phyloP scores from a whole-genome alignment of 768 basidiomycete species.

The Russula dissimulans region DNA sequence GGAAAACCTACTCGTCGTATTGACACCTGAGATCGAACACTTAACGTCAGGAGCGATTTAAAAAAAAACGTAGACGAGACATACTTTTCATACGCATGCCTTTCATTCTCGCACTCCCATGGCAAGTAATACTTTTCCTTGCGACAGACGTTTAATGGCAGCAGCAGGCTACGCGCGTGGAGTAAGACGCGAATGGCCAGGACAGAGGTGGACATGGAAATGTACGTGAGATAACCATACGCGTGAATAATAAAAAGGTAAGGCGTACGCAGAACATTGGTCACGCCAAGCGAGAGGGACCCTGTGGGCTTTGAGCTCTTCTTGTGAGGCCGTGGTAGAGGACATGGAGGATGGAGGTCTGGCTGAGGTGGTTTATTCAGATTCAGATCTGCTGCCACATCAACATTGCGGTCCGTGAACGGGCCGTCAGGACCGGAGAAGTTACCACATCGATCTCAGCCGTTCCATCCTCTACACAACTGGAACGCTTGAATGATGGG shows the following conservation, averaged over 20 bases:
- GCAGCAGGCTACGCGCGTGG: constrained; percentile 48
- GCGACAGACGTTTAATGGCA: constrained; percentile 84
- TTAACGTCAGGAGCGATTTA: neutral
- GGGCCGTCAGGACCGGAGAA: too few relatives aligned
- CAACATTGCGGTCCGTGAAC: too few relatives aligned
- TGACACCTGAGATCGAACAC: constrained; percentile 55
- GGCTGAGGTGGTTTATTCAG: too few relatives aligned
- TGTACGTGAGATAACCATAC: neutral
- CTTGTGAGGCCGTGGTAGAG: constrained; percentile 72
- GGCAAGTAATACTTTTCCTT: constrained; percentile 68
- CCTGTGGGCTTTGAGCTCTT: constrained; percentile 63
- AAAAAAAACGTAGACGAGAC: constrained; percentile 22
- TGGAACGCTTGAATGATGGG: too few relatives aligned
- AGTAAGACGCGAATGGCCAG: neutral
- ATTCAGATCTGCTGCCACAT: too few relatives aligned
- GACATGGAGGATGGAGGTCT: constrained; percentile 41
- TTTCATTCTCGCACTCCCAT: constrained; percentile 92
- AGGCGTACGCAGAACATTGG: constrained; percentile 79
- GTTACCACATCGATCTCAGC: too few relatives aligned
- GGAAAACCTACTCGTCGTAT: constrained; percentile 68
- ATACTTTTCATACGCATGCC: constrained; percentile 79
- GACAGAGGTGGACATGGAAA: neutral
- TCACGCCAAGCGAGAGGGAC: constrained; percentile 85
- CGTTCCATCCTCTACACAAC: too few relatives aligned
- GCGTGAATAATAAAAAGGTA: neutral